Evolutionary conservation across 2,329 filamentous ascomycete genomes (phyloP).

Genomic region (Ophiobolus disseminans): DNA sequence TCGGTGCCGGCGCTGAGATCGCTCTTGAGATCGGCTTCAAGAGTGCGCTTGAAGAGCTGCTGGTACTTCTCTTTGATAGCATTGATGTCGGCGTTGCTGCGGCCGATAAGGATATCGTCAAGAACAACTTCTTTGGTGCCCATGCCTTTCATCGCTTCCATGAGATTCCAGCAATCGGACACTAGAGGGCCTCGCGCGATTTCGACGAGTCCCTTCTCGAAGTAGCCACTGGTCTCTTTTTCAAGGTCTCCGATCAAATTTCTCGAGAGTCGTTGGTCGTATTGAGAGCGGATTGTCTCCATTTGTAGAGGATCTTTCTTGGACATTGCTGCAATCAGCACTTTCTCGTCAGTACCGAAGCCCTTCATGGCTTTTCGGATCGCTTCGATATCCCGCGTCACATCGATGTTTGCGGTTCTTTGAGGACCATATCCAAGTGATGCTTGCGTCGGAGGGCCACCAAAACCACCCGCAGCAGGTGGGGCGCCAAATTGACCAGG

Average conservation of each 20-base stretch:
- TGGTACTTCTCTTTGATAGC: constrained; percentile 85
- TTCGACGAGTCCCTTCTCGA: constrained; percentile 76
- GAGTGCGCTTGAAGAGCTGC: constrained; percentile 67
- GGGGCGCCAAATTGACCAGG: constrained; percentile 27
- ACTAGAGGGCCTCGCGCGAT: constrained; percentile 79
- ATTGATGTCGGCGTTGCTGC: constrained; percentile 85
- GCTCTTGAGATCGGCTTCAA: constrained; percentile 75
- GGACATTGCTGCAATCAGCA: constrained; percentile 73
- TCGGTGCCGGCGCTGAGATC: constrained; percentile 89
- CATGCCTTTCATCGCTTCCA: constrained; percentile 75
- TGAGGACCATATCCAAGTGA: constrained; percentile 77
- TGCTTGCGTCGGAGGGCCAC: constrained; percentile 52
- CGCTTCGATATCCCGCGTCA: constrained; percentile 70
- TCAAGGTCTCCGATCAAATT: constrained; percentile 77
- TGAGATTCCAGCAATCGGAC: constrained; percentile 74
- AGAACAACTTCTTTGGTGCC: constrained; percentile 88
- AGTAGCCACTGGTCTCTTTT: constrained; percentile 75
- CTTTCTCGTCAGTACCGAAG: constrained; percentile 85
- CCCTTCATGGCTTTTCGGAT: constrained; percentile 89
- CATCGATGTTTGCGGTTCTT: constrained; percentile 66
- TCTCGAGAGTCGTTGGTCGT: constrained; percentile 66
- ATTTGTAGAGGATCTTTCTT: constrained; percentile 81
- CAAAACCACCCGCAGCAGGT: constrained; percentile 38
- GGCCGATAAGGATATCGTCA: constrained; percentile 82
- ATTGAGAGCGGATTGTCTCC: constrained; percentile 66